Evolutionary conservation across 768 basidiomycete species (phyloP).

Genomic region (Agaricus blazei): DNA sequence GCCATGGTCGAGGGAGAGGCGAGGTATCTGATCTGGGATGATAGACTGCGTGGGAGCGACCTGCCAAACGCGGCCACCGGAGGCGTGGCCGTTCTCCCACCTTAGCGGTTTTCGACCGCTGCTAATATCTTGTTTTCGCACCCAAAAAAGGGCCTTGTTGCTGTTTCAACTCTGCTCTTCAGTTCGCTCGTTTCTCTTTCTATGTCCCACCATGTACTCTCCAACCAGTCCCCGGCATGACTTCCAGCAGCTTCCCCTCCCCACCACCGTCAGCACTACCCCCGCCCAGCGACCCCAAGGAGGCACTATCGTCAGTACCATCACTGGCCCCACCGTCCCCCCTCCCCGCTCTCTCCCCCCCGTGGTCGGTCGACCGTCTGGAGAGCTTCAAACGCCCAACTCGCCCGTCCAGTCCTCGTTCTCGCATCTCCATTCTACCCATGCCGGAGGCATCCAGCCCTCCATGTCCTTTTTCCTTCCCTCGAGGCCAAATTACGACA

Average conservation of each 20-base stretch:
- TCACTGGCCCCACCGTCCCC: not conserved
- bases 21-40: not conserved
- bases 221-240: slow-evolving; percentile 17
- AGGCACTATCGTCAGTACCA: slow-evolving; percentile 10
- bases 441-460: slow-evolving; percentile 72
- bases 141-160: not conserved
- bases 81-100: no score
- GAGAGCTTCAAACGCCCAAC: slow-evolving; percentile 13
- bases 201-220: slow-evolving; percentile 10
- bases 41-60: not conserved
- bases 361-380: slow-evolving; percentile 11
- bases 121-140: not conserved
- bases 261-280: slow-evolving; percentile 25
- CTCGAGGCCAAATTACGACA: slow-evolving; percentile 46
- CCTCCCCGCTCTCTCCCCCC: slow-evolving; percentile 11
- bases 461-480: slow-evolving; percentile 78
- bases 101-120: no score
- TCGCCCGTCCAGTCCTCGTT: slow-evolving; percentile 16
- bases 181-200: not conserved
- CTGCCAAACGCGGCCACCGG: not conserved
- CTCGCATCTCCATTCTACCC: slow-evolving; percentile 20
- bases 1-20: not conserved
- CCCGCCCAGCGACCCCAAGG: slow-evolving; percentile 13
- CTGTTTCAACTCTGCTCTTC: not conserved
- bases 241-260: slow-evolving; percentile 29